These are phyloP conservation scores for Saxophila tyrrhenica DNA, from an alignment of 495 filamentous ascomycete species.

Conservation along the genomic window DNA sequence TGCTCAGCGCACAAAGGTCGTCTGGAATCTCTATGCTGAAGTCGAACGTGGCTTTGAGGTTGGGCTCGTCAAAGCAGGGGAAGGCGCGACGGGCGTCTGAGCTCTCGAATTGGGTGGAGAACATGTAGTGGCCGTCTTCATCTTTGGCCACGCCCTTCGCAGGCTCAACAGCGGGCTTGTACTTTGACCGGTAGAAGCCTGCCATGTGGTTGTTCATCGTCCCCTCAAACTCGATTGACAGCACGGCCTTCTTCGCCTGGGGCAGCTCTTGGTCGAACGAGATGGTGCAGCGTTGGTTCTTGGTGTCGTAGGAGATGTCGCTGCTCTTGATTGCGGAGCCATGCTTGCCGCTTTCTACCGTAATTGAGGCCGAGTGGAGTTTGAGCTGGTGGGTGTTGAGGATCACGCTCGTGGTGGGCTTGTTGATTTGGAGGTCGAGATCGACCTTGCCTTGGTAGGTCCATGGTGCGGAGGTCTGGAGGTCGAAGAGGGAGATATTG, in stretches of 20 bases:
- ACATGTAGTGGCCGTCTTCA: constrained; percentile 60
- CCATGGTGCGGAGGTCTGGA: constrained; percentile 63
- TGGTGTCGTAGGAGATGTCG: constrained; percentile 64
- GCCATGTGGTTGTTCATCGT: constrained; percentile 79
- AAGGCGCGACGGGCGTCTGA: constrained; percentile 90
- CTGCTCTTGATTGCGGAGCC: constrained; percentile 44
- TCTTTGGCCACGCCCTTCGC: constrained; percentile 65
- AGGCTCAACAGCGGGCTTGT: constrained; percentile 63
- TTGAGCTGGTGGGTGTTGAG: constrained; percentile 61
- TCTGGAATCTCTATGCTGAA: constrained; percentile 83
- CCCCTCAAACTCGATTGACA: constrained; percentile 71
- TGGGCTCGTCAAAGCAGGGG: constrained; percentile 97
- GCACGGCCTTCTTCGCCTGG: constrained; percentile 44
- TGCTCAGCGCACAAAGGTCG: constrained; percentile 76
- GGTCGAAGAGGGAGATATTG: constrained; percentile 63
- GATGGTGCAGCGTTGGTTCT: constrained; percentile 66
- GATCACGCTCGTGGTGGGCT: constrained; percentile 55
- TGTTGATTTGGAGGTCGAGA: constrained; percentile 49
- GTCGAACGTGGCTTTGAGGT: constrained; percentile 90
- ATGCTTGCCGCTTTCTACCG: constrained; percentile 37
- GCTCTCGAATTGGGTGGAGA: constrained; percentile 93
- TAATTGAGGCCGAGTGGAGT: constrained; percentile 41
- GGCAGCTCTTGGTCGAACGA: constrained; percentile 58
- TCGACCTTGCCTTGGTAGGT: constrained; percentile 71
- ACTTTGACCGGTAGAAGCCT: constrained; percentile 91